Evolutionary conservation across 2,329 filamentous ascomycete genomes (phyloP), one percentile per base, ranked within the genome.

Genomic region (Penicillium griseofulvum): DNA sequence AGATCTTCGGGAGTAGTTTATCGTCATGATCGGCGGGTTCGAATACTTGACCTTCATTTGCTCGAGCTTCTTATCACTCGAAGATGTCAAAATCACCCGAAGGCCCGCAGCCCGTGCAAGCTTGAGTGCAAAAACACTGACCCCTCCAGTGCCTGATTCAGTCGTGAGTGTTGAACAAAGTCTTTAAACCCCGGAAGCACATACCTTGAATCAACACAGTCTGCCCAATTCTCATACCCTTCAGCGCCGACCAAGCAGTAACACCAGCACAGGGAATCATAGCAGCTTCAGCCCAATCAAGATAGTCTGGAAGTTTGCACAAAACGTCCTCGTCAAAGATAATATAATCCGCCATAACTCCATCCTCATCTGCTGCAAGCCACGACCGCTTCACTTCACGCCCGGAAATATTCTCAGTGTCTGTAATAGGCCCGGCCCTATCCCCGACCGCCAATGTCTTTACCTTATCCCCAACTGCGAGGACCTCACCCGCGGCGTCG

Each of bases 171-270:
- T 17, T 10, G 16, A 9, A 19, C 19, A 9, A 14, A 11, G 4
- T 4, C 11, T 17, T 17, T 12, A 26, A 26, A 26, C 33, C 19
- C 19, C 17, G 4, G 26, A 14, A 7, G 19, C 6, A 59, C 58
- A 51, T 57, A 71, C 74, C 76, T 71, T 80, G 77, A 37, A 80
- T 76, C 19, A 80, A 62, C 17, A 80, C 72, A 2, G 64, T 77
- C 54, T 75, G 61, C 1, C 76, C 75, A 17, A 76, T 70, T 0
- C 57, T 61, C 11, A 71, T 60, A 1, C 69, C 75, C 56, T 74
- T 76, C n/a, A 79, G 56, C 0, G 76, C 74, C 43, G 70, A 66
- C 75, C 78, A 80, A 1, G 78, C 78, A 0, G 78, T 80, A 0
- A 74, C 67, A 0, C 75, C 78, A 19, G 78, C 77, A 36, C 76